Conservation (phyloP, 768 basidiomycete species). For the Saitozyma sp. region DNA sequence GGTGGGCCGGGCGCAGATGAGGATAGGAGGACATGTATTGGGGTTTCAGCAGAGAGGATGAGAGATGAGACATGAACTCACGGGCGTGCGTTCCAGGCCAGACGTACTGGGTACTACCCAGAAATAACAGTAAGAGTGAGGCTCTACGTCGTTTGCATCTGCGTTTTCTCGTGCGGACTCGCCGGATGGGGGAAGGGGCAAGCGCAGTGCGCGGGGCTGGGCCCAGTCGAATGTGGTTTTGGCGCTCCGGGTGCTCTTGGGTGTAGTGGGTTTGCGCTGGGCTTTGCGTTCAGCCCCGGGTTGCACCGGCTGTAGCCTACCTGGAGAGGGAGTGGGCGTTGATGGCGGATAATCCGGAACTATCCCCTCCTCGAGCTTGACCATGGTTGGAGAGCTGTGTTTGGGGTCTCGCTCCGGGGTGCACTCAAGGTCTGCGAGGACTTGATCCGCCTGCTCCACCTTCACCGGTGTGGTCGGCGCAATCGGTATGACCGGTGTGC, state of each 20-base stretch:
- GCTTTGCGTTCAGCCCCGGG: not conserved
- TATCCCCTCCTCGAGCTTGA: no score
- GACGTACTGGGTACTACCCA: conserved; percentile 77
- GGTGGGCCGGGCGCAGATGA: conserved; percentile 3
- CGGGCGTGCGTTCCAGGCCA: conserved; percentile 71
- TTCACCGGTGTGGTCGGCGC: not conserved
- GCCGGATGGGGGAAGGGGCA: conserved; percentile 15
- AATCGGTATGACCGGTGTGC: no score
- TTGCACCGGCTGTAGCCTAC: not conserved
- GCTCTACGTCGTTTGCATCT: no score
- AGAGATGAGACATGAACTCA: conserved; percentile 43
- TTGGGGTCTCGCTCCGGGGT: no score
- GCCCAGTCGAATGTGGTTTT: conserved; percentile 28
- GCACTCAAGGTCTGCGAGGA: not conserved
- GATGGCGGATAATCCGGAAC: no score
- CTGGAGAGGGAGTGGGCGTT: not conserved
- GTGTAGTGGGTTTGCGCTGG: no score
- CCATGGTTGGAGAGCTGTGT: no score
- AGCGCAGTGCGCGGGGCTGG: conserved; percentile 26
- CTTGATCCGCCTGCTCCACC: not conserved
- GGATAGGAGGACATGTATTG: not conserved
- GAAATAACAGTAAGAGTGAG: conserved; percentile 63
- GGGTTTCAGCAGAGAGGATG: not conserved
- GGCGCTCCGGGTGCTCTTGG: conserved; percentile 1
- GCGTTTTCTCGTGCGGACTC: not conserved